Evolutionary conservation across 257 asterid species (phyloP), one percentile per base, ranked within the genome.

Genomic region (Solanum pimpinellifolium): DNA sequence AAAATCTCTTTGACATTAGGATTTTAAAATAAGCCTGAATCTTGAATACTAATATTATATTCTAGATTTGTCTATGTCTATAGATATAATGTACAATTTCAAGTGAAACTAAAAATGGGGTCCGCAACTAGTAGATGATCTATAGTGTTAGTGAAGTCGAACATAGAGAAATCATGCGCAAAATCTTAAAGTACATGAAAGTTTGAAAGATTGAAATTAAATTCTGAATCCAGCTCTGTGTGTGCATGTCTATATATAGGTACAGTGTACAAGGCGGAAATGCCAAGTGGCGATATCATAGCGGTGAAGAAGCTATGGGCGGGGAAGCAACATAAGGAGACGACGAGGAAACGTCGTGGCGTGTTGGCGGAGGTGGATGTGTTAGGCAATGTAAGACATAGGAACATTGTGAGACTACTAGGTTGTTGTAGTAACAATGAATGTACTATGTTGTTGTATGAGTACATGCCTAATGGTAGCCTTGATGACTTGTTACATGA

Each of bases 381-480:
- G 10, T 78, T 97, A 21, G 99, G 99, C 5, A 97, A 90, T 52
- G 98, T 97, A 3, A 88, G 99, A 69, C 99, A 97, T 41, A 92
- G 99, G 5, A 96, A 97, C 88, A 97, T 97, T 0, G 99, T 97
- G 49, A 83, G 99, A 41, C 23, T 96, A 47, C 74, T 96, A 21
- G 99, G 99, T 10, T 95, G 97, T 87, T 95, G 98, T 46, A 92
- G 90, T 46, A 95, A 94, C 91, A 90, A 89, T 10, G 91, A 88
- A 77, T 92, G 95, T 13, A 94, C 99, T 2, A 96, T 96, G 99
- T 76, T 96, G 91, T 42, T 96, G 83, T 96, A 96, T 41, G 99
- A 96, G 86, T 96, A 94, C 93, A 96, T 95, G 99, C 98, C 98
- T n/a, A 95, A 95, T 69, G 99, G 99, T 69, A 96, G 98, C 82